Conservation (phyloP, 2,329 filamentous ascomycete genomes). For the Teratosphaeria destructans region DNA sequence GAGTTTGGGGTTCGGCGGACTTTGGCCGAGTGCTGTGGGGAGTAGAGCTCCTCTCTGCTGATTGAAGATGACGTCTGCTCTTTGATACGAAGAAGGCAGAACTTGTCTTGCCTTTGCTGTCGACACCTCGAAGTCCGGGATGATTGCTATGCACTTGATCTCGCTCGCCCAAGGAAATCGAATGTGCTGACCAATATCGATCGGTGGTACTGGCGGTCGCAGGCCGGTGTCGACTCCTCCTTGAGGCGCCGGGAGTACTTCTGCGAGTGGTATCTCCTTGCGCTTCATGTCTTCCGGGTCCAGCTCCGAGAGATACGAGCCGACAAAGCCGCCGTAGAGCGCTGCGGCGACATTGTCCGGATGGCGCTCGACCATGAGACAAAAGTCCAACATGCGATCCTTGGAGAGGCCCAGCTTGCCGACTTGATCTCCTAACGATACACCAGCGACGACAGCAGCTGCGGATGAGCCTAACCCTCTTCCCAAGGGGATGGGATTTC, state of each 20-base stretch:
- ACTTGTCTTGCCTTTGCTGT: conserved; percentile 84
- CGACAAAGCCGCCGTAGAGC: conserved; percentile 91
- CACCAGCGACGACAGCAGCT: conserved; percentile 88
- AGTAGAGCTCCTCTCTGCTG: conserved; percentile 86
- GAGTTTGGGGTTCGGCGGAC: conserved; percentile 80
- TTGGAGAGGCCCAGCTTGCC: conserved; percentile 67
- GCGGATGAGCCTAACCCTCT: conserved; percentile 91
- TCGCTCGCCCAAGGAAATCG: conserved; percentile 88
- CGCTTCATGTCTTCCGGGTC: conserved; percentile 79
- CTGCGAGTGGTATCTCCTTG: conserved; percentile 85
- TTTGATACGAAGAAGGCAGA: conserved; percentile 67
- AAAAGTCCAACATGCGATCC: conserved; percentile 85
- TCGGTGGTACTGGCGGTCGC: conserved; percentile 75
- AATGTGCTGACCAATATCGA: conserved; percentile 90
- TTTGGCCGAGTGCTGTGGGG: conserved; percentile 78
- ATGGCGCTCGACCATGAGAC: conserved; percentile 89
- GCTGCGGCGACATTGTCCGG: conserved; percentile 93
- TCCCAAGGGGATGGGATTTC: conserved; percentile 88
- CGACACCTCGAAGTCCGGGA: conserved; percentile 91
- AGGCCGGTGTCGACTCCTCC: conserved; percentile 85
- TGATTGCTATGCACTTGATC: conserved; percentile 94
- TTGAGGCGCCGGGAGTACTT: conserved; percentile 81
- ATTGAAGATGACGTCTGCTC: conserved; percentile 88
- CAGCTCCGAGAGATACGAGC: conserved; percentile 89
- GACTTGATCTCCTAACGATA: conserved; percentile 83